A percentile compares a stretch with the other conserved stretches of the same genome.
Conservation (phyloP, 2,329 filamentous ascomycete species). For the Fusarium hainanense region DNA sequence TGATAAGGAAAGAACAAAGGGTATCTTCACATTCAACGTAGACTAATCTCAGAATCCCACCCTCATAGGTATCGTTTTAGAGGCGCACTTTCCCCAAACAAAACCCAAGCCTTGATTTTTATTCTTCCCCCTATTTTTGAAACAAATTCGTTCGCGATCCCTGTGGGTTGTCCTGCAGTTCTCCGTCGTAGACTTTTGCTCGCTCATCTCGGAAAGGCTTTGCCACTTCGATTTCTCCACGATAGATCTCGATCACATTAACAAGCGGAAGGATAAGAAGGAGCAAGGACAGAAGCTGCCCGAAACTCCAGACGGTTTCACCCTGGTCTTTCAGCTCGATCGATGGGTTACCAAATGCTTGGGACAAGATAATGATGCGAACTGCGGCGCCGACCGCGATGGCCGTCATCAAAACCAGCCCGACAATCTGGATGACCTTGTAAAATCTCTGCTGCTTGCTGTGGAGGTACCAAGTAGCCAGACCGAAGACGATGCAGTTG, state of each 20-base stretch:
- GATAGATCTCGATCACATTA: constrained; percentile 33
- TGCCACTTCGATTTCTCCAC: constrained; percentile 49
- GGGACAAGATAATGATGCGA: constrained; percentile 66
- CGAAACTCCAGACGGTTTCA: constrained; percentile 43
- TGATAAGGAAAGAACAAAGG: constrained; percentile 13
- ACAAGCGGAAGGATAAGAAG: constrained; percentile 39
- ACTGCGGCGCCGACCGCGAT: constrained; percentile 69
- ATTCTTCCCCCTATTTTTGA: constrained; percentile 42
- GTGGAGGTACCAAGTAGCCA: constrained; percentile 74
- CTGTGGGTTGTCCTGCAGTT: constrained; percentile 50
- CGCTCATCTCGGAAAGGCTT: constrained; percentile 56
- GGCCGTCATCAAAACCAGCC: constrained; percentile 65
- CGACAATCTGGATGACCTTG: constrained; percentile 63
- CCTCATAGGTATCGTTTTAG: background rate
- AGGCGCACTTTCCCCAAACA: background rate
- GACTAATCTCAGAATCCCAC: background rate
- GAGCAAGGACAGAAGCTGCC: constrained; percentile 41
- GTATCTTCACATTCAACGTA: constrained; percentile 21
- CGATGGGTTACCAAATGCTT: constrained; percentile 62
- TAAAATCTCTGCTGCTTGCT: constrained; percentile 65
- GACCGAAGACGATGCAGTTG: constrained; percentile 67
- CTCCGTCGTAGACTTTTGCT: constrained; percentile 54
- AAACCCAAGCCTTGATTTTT: background rate
- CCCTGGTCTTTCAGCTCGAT: constrained; percentile 42
- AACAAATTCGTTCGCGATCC: constrained; percentile 54